Percentiles rank a stretch among this genome's conserved stretches.
phyloP scores from a whole-genome alignment of 805 yeast genomes.

The Candida maris region DNA sequence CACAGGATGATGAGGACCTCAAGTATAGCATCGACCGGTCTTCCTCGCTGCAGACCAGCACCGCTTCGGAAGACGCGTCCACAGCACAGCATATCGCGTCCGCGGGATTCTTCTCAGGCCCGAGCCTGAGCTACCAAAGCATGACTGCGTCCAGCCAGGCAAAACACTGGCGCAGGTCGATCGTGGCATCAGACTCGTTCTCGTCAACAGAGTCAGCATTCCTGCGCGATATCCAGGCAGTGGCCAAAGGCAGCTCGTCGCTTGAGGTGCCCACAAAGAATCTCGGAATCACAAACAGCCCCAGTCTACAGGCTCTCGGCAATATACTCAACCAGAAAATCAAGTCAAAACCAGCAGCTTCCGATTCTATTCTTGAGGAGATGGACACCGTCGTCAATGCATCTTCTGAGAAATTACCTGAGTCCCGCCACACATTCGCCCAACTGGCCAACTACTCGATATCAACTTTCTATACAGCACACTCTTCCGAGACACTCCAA shows the following conservation, averaged over 20 bases:
- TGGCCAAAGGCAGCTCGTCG: slow-evolving; percentile 1
- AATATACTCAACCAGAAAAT: slow-evolving; percentile 30
- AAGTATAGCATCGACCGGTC: slow-evolving; percentile 28
- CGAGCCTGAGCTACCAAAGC: slow-evolving; percentile 23
- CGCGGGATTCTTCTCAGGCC: slow-evolving; percentile 27
- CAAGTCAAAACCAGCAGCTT: slow-evolving; percentile 4
- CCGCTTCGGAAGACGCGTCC: slow-evolving; percentile 33
- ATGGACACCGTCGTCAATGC: slow-evolving; percentile 4
- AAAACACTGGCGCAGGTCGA: slow-evolving; percentile 29
- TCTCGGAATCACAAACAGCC: slow-evolving; percentile 33
- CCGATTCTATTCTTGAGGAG: slow-evolving; percentile 17
- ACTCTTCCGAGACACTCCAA: slow-evolving; percentile 20
- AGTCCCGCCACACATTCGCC: slow-evolving; percentile 5
- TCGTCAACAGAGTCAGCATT: slow-evolving; percentile 17
- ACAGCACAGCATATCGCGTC: too few species aligned
- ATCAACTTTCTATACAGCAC: slow-evolving; percentile 31
- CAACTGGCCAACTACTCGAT: slow-evolving; percentile 21
- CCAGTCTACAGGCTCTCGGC: slow-evolving; percentile 34
- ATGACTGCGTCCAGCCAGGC: slow-evolving; percentile 26
- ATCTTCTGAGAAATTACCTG: slow-evolving; percentile 9
- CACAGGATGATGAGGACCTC: slow-evolving; percentile 35
- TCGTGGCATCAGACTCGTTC: slow-evolving; percentile 32
- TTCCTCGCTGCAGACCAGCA: slow-evolving; percentile 36
- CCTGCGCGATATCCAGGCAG: not conserved
- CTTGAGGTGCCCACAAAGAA: slow-evolving; percentile 29